A percentile compares a stretch with the other conserved stretches of the same genome.
Conservation (phyloP, 352 stramenopile species). For the Phytopythium aichiense region DNA sequence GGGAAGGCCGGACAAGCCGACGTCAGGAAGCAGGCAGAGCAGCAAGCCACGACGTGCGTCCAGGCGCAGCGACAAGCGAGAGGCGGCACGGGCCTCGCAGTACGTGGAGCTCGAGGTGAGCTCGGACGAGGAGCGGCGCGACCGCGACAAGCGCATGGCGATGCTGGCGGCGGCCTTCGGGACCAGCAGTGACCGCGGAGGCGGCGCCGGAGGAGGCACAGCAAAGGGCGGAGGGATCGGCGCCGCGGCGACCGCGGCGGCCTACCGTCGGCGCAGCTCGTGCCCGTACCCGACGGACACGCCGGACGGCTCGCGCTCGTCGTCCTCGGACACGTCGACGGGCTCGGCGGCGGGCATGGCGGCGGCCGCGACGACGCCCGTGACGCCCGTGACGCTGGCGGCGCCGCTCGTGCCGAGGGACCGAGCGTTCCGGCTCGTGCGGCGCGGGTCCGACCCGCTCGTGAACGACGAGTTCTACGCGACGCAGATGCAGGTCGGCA, state of each 20-base stretch:
- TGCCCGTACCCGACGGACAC: conserved; percentile 1
- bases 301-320: conserved; percentile 7
- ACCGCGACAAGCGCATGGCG: conserved; percentile 17
- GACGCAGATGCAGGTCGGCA: conserved; percentile 53
- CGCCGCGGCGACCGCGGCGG: conserved; percentile 8
- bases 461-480: conserved; percentile 70
- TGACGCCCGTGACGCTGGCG: neutral
- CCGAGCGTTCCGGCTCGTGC: conserved; percentile 36
- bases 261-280: conserved; percentile 12
- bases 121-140: conserved; percentile 16
- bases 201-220: neutral
- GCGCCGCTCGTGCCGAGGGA: conserved; percentile 20
- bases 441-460: conserved; percentile 57
- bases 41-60: neutral
- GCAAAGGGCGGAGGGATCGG: neutral
- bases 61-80: conserved; percentile 9
- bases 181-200: neutral
- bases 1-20: neutral
- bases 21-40: neutral
- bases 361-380: neutral
- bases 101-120: conserved; percentile 31
- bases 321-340: conserved; percentile 14
- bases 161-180: conserved; percentile 26
- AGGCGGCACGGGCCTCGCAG: conserved; percentile 10
- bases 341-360: conserved; percentile 11